These are phyloP conservation scores for Leccinum barrowsii DNA, from an alignment of 768 basidiomycete species.

Conservation along the genomic window DNA sequence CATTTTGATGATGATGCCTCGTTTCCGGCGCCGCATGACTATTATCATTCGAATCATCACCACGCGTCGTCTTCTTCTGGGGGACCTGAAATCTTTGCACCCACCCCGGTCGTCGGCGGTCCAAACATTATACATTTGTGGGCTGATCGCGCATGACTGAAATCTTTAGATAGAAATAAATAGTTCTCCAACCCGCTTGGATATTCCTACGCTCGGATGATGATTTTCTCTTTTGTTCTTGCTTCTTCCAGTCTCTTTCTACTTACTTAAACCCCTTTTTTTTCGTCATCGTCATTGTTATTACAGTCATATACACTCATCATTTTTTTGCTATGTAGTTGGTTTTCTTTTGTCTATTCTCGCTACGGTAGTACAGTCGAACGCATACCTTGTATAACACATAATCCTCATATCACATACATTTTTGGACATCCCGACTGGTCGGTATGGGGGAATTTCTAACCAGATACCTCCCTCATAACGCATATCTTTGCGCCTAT, in stretches of 20 bases:
- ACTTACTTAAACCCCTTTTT: not conserved
- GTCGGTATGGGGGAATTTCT: not conserved
- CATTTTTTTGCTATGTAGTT: constrained; percentile 4
- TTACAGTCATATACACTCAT: constrained; percentile 18
- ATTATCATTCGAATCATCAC: constrained; percentile 1
- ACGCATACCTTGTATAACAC: not conserved
- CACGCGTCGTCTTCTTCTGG: constrained; percentile 17
- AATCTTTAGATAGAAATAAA: not conserved
- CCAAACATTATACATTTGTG: constrained; percentile 34
- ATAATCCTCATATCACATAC: not conserved
- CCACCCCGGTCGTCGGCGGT: constrained; percentile 33
- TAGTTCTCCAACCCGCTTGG: not conserved
- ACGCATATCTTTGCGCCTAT: too few species aligned
- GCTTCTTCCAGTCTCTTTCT: not conserved
- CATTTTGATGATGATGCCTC: constrained; percentile 39
- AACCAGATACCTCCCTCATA: not conserved
- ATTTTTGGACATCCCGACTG: not conserved
- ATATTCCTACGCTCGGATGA: not conserved
- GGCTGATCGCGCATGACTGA: constrained; percentile 30
- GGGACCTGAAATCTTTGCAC: constrained; percentile 32
- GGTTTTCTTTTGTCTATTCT: not conserved
- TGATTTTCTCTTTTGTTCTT: not conserved
- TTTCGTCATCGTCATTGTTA: not conserved
- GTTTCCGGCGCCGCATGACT: constrained; percentile 26
- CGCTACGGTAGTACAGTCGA: not conserved